These are phyloP conservation scores for Lecanoromycetidae sp. DNA, from an alignment of 2,329 filamentous ascomycete genomes.

Conservation along the genomic window DNA sequence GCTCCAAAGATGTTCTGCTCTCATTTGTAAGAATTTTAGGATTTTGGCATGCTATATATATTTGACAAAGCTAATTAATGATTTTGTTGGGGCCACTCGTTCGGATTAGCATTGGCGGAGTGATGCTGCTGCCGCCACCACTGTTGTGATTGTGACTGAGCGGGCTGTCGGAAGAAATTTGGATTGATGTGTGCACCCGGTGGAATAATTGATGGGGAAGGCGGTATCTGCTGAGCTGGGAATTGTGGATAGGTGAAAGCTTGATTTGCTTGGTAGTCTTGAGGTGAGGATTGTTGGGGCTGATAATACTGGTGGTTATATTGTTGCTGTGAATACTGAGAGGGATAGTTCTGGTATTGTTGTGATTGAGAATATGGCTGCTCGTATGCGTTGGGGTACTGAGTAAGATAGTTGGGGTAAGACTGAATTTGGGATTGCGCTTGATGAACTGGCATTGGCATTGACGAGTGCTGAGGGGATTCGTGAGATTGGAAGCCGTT, in stretches of 20 bases:
- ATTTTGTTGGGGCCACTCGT: neutral
- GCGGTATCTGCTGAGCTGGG: neutral
- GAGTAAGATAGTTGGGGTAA: constrained; percentile 22
- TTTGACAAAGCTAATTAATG: no score
- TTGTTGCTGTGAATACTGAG: neutral
- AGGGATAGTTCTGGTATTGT: constrained; percentile 16
- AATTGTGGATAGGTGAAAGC: neutral
- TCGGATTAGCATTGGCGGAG: neutral
- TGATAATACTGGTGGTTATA: constrained; percentile 2
- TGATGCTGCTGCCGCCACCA: constrained; percentile 23
- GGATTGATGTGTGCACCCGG: constrained; percentile 45
- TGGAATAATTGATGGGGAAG: constrained; percentile 17
- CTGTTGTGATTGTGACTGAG: constrained; percentile 22
- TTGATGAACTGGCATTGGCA: constrained; percentile 27
- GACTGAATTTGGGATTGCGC: neutral
- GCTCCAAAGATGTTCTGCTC: no score
- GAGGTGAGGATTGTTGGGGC: neutral
- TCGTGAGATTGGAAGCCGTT: constrained; percentile 20
- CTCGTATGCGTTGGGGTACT: constrained; percentile 28
- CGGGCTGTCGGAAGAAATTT: constrained; percentile 40
- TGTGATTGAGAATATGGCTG: constrained; percentile 35
- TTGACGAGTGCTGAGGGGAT: constrained; percentile 15
- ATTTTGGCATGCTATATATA: no score
- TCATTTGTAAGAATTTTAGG: no score
- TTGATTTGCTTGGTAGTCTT: constrained; percentile 8